phyloP scores from a whole-genome alignment of 2,329 filamentous ascomycete species.

The Tolypocladium endophyticum region DNA sequence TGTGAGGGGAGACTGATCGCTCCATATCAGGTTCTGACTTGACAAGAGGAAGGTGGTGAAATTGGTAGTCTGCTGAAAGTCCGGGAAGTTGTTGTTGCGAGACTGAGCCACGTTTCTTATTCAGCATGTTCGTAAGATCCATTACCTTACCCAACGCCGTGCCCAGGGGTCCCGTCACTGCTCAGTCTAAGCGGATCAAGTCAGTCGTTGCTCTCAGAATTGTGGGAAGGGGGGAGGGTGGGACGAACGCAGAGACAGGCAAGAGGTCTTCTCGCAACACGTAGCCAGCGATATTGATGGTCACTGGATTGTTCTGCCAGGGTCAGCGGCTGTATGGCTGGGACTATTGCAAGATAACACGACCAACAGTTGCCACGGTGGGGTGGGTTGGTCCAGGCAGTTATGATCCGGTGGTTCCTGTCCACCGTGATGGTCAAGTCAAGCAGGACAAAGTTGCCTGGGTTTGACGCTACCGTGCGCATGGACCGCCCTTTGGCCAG shows the following conservation, averaged over 20 bases:
- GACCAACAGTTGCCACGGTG: background rate
- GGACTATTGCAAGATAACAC: background rate
- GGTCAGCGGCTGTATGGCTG: background rate
- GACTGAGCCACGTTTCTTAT: constrained; percentile 32
- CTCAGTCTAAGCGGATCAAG: constrained; percentile 13
- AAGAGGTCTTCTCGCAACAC: constrained; percentile 12
- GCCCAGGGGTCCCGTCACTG: constrained; percentile 30
- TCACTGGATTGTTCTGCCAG: background rate
- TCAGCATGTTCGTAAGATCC: constrained; percentile 43
- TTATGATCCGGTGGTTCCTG: background rate
- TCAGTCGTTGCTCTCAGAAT: constrained; percentile 3
- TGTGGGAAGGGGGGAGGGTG: background rate
- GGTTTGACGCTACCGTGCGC: constrained; percentile 3
- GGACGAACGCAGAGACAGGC: constrained; percentile 4
- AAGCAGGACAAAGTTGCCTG: background rate
- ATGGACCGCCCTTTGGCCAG: constrained; percentile 1
- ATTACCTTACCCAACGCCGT: constrained; percentile 39
- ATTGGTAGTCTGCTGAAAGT: constrained; percentile 19
- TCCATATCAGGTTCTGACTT: constrained; percentile 34
- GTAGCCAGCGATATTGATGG: constrained; percentile 6
- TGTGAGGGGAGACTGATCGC: constrained; percentile 46
- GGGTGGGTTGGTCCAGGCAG: background rate
- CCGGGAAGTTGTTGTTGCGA: constrained; percentile 20
- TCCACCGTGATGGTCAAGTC: background rate
- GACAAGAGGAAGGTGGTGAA: constrained; percentile 19